These are phyloP conservation scores for Porpolomopsis calyptriformis DNA, from an alignment of 768 basidiomycete genomes.

Conservation along the genomic window DNA sequence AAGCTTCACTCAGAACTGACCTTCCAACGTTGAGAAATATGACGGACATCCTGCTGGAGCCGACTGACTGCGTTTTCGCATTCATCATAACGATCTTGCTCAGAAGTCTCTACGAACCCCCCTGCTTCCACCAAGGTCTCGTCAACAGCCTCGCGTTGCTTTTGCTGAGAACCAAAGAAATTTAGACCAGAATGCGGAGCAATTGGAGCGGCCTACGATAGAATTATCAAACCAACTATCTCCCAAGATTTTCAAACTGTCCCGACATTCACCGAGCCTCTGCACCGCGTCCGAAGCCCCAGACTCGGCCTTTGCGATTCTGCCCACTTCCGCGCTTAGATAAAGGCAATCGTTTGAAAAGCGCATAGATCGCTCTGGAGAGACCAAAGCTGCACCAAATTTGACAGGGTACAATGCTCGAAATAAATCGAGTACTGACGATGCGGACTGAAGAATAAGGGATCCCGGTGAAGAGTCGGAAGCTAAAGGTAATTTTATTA, in stretches of 20 bases:
- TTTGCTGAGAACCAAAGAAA: constrained; percentile 28
- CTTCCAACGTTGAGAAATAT: constrained; percentile 59
- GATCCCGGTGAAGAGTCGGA: constrained; percentile 32
- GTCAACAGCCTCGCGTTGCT: constrained; percentile 34
- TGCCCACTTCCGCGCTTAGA: constrained; percentile 43
- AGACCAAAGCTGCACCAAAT: constrained; percentile 35
- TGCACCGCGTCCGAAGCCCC: constrained; percentile 12
- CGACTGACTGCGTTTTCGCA: constrained; percentile 61
- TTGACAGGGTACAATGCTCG: constrained; percentile 68
- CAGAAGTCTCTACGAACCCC: constrained; percentile 58
- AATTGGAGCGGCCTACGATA: constrained; percentile 39
- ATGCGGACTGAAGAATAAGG: constrained; percentile 49
- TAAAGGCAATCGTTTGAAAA: constrained; percentile 78
- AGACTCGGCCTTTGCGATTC: constrained; percentile 23
- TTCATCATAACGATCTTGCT: constrained; percentile 66
- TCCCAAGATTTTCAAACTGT: constrained; percentile 42
- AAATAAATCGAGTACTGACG: constrained; percentile 66
- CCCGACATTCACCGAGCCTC: constrained; percentile 40
- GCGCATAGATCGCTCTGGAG: constrained; percentile 50
- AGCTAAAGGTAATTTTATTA: neutral
- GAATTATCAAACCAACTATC: constrained; percentile 64
- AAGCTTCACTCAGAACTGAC: constrained; percentile 28
- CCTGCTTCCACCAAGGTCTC: constrained; percentile 40
- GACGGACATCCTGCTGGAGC: constrained; percentile 53
- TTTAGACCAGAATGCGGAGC: constrained; percentile 6